Conservation (phyloP, 306 rosid genomes). For the Hippophae rhamnoides region DNA sequence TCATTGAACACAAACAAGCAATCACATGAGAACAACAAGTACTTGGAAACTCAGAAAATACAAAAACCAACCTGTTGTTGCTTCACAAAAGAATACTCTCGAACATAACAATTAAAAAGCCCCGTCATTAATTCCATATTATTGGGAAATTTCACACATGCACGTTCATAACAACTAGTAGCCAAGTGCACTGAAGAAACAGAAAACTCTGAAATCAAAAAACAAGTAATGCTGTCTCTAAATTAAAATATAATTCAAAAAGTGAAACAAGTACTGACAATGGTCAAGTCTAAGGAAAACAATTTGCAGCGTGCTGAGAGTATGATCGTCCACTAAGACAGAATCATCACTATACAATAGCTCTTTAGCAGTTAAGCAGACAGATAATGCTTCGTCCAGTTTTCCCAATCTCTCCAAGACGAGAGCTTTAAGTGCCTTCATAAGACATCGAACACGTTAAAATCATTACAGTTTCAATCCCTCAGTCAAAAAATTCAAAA, state of each 20-base stretch:
- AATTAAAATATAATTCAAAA: slow-evolving; percentile 10
- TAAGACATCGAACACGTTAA: neutral
- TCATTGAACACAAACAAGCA: neutral
- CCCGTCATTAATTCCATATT: slow-evolving; percentile 83
- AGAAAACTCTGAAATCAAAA: slow-evolving; percentile 17
- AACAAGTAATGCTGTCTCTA: slow-evolving; percentile 1
- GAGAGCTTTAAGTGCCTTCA: slow-evolving; percentile 87
- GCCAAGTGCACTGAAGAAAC: slow-evolving; percentile 76
- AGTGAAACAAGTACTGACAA: slow-evolving; percentile 36
- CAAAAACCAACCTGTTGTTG: slow-evolving; percentile 79
- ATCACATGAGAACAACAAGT: neutral
- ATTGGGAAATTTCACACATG: slow-evolving; percentile 72
- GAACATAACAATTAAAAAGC: slow-evolving; percentile 89
- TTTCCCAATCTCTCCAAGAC: slow-evolving; percentile 88
- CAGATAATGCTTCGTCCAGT: slow-evolving; percentile 63
- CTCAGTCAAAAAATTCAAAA: too few species aligned
- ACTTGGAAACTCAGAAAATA: neutral
- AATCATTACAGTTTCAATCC: neutral
- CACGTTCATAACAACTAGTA: slow-evolving; percentile 76
- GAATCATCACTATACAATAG: slow-evolving; percentile 47
- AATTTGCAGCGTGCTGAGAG: slow-evolving; percentile 86
- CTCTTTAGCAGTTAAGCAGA: slow-evolving; percentile 61
- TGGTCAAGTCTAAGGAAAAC: slow-evolving; percentile 84
- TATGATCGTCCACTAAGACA: slow-evolving; percentile 79
- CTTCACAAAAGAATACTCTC: slow-evolving; percentile 91